phyloP scores from a whole-genome alignment of 2,329 filamentous ascomycete species.

The Aspergillus fumigatus region DNA sequence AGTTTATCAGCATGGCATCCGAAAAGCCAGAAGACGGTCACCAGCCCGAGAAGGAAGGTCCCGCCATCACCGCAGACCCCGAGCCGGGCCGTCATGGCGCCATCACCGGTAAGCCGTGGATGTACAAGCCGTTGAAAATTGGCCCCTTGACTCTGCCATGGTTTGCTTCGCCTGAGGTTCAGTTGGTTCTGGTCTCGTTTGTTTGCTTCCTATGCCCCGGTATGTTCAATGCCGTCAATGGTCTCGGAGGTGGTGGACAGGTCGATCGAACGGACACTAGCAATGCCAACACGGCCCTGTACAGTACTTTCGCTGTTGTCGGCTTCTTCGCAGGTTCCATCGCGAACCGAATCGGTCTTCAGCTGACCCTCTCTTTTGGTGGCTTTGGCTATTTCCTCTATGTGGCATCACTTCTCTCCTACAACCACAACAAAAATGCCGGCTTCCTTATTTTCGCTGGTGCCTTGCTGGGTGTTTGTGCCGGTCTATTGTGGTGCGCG shows the following conservation, averaged over 20 bases:
- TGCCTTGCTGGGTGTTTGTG: conserved; percentile 47
- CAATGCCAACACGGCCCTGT: conserved; percentile 65
- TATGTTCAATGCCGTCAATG: conserved; percentile 66
- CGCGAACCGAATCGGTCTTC: conserved; percentile 42
- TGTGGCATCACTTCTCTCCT: conserved; percentile 46
- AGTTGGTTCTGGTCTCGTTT: conserved; percentile 66
- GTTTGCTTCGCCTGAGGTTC: conserved; percentile 69
- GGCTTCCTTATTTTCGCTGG: conserved; percentile 49
- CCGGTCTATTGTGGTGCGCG: conserved; percentile 48
- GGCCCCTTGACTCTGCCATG: conserved; percentile 54
- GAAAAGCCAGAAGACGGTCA: conserved; percentile 8
- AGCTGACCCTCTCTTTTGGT: conserved; percentile 41
- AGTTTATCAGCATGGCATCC: conserved; percentile 6
- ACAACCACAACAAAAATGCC: conserved; percentile 46
- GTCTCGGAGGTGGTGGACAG: conserved; percentile 62
- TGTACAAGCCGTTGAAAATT: conserved; percentile 60
- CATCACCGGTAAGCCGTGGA: conserved; percentile 51
- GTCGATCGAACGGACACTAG: conserved; percentile 56
- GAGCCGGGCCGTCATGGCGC: conserved; percentile 18
- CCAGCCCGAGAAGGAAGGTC: conserved; percentile 13
- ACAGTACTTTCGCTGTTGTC: conserved; percentile 65
- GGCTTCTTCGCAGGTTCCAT: conserved; percentile 58
- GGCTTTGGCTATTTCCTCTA: conserved; percentile 48
- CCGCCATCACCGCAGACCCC: conserved; percentile 17
- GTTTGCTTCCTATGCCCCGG: conserved; percentile 69